These are phyloP conservation scores for Cordia subcordata DNA, from an alignment of 257 asterid genomes.

Conservation along the genomic window DNA sequence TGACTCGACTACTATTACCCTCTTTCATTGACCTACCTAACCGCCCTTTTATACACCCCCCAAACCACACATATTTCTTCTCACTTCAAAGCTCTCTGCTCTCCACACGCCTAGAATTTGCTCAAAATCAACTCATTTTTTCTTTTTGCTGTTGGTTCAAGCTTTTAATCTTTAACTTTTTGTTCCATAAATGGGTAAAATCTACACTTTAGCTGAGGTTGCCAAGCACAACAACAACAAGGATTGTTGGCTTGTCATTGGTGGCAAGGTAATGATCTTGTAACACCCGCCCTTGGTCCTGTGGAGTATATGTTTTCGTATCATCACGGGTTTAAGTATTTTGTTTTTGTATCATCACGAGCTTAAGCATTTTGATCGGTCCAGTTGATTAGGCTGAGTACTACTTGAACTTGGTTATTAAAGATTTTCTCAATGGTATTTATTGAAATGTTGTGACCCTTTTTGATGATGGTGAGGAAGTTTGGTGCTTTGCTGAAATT, in stretches of 20 bases:
- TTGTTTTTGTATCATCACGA: too few relatives aligned
- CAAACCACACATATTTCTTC: not conserved
- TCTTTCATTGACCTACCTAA: not conserved
- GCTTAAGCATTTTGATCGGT: too few relatives aligned
- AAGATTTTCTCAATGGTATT: not conserved
- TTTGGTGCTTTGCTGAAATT: not conserved
- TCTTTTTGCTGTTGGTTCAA: not conserved
- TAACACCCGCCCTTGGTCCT: too few relatives aligned
- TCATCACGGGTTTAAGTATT: too few relatives aligned
- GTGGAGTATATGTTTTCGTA: too few relatives aligned
- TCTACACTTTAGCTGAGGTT: slow-evolving; percentile 14
- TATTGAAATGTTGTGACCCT: not conserved
- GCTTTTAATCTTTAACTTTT: not conserved
- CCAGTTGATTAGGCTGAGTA: too few relatives aligned
- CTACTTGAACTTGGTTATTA: too few relatives aligned
- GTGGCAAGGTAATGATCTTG: slow-evolving; percentile 11
- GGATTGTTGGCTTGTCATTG: slow-evolving; percentile 18
- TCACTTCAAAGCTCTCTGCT: not conserved
- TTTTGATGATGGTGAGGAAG: not conserved
- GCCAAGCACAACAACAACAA: slow-evolving; percentile 14
- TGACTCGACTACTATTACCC: too few relatives aligned
- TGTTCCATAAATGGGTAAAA: slow-evolving; percentile 6
- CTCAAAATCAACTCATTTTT: not conserved
- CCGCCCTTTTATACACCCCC: not conserved
- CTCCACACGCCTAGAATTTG: not conserved